Base-by-base conservation (phyloP, 2,329 filamentous ascomycete species). In the Exophiala spinifera region DNA sequence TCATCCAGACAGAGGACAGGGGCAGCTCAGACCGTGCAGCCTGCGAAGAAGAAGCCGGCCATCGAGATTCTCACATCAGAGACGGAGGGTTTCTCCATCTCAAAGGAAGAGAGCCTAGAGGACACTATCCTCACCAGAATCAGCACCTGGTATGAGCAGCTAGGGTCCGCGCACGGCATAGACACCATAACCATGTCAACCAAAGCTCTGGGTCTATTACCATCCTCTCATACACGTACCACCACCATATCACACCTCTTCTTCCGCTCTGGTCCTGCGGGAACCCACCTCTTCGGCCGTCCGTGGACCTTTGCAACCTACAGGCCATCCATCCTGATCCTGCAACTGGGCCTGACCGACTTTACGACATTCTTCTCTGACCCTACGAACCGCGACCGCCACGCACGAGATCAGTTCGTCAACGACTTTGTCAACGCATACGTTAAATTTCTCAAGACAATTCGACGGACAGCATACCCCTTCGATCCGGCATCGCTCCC, bases 271-370 rank as follows among this genome's bases (percentile, higher is more conserved):
- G 64, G 64, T 34, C 59, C 66, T 60, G 60, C 63, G 20, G 67
- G 63, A 2, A 68, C 69, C 20, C 49, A 61, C 5, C 67, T 69
- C 46, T 71, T 66, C 37, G 43, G 56, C 4, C 63, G 66, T 20
- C 62, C 67, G 17, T 72, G 71, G 70, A 55, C 61, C n/a, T 73
- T 72, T 49, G 56, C 64, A 46, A 54, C 57, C n/a, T 68, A 70
- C 53, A 49, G 64, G 17, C 70, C 70, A 20, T 66, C 69, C 57
- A 63, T 70, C 14, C 64, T 73, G 53, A 65, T 70, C 60, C 33
- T 62, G 7, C 53, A 60, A 44, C 46, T 55, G 40, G 61, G 55
- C 36, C 33, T 55, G 7, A 23, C 19, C 17, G 60, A 62, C 36
- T 58, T 55, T 25, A 15, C 11, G 14, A 10, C 23, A 2, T 53